Evolutionary conservation across 352 stramenopile species (phyloP), one percentile per base, ranked within the genome.

Genomic region (Lagenidium giganteum): DNA sequence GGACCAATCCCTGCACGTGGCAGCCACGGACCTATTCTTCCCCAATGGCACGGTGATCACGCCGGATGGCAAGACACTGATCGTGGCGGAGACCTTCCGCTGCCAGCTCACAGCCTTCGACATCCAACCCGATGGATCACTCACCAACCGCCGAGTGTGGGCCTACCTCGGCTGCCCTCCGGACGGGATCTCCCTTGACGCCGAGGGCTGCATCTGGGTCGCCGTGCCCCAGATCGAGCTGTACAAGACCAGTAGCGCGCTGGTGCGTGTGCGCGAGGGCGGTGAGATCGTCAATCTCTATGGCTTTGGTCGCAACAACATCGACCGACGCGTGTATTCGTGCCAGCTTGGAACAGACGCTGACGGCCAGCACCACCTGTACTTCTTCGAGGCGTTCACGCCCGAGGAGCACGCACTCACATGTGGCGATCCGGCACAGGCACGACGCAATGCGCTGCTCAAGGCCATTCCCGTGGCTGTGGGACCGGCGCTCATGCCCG

Each of bases 1-100:
- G 16, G 70, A 83, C 30, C 45, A 44, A 11, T 42, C 36, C 12
- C 51, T 82, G 17, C 63, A 66, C 0, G 73, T 88, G 18, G 70
- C 81, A 18, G 56, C 76, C 0, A 80, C 59, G 5, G 57, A 63
- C 4, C 49, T 88, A 36, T 58, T 88, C 39, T 88, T 86, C 32
- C 76, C 76, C 14, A 88, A 88, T 37, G 76, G 76, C 9, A 57
- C 56, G 16, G 73, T 88, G 11, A 81, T 86, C 49, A 85, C 76
- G 0, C 70, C 76, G 0, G 76, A 88, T 33, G 73, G 70, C 26
- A 85, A 76, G 59, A 88, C 73, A 30, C 46, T 88, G 23, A 85
- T 88, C 53, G 55, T 76, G 5, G 73, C 61, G 17, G 76, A 88
- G 56, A 86, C 76, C 14, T 85, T 85, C 47, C 40, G 54, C 14